Conservation (phyloP, 1,284 basidiomycete species). For the Ustilago esculenta region DNA sequence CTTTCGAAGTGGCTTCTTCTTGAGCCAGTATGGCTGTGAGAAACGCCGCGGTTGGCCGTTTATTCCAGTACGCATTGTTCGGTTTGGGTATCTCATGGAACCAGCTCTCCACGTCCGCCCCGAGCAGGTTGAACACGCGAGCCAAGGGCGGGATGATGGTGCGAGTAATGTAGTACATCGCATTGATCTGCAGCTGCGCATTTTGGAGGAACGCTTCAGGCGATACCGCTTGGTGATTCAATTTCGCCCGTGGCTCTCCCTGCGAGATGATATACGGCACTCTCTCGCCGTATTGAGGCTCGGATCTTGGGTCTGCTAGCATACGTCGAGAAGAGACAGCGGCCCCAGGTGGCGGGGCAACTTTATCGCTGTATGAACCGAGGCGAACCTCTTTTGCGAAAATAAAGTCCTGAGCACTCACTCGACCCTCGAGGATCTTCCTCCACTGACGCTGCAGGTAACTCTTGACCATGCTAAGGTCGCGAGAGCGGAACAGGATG, state of each 20-base stretch:
- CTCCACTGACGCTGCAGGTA: conserved; percentile 88
- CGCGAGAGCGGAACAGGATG: conserved; percentile 84
- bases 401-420: conserved; percentile 87
- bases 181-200: conserved; percentile 78
- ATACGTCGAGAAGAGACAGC: conserved; percentile 82
- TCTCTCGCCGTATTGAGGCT: conserved; percentile 90
- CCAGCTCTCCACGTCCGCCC: conserved; percentile 88
- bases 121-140: conserved; percentile 89
- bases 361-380: conserved; percentile 78
- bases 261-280: conserved; percentile 88
- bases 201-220: conserved; percentile 82
- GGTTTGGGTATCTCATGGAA: conserved; percentile 81
- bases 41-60: conserved; percentile 12
- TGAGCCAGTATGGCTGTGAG: conserved; percentile 13
- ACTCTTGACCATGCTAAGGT: conserved; percentile 86
- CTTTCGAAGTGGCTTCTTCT: not conserved
- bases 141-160: conserved; percentile 89
- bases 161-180: conserved; percentile 87
- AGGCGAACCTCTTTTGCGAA: conserved; percentile 92
- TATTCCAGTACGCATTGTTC: conserved; percentile 33
- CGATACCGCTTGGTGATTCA: conserved; percentile 83
- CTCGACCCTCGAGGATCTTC: conserved; percentile 81
- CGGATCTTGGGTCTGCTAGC: conserved; percentile 79
- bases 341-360: conserved; percentile 87
- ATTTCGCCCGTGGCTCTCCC: conserved; percentile 75